phyloP scores from a whole-genome alignment of 2,329 filamentous ascomycete species.

The Penicillium sp. region DNA sequence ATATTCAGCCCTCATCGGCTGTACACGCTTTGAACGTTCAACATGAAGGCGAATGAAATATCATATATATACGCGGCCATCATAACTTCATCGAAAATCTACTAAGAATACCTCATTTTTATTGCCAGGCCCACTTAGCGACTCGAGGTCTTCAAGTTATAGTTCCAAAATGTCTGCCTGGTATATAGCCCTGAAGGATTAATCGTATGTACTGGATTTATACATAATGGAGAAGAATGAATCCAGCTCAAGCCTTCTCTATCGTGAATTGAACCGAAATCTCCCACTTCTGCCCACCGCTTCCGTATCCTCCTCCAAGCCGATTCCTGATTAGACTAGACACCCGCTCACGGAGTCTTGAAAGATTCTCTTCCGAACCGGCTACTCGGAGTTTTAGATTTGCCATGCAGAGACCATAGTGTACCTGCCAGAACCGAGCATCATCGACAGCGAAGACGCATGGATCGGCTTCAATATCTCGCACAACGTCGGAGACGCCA shows the following conservation, averaged over 20 bases:
- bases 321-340: slow-evolving; percentile 80
- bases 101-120: too few relatives aligned
- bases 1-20: slow-evolving; percentile 13
- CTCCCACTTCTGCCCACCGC: slow-evolving; percentile 84
- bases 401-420: slow-evolving; percentile 95
- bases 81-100: not conserved
- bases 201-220: not conserved
- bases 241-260: slow-evolving; percentile 48
- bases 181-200: not conserved
- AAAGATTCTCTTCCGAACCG: slow-evolving; percentile 73
- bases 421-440: slow-evolving; percentile 97
- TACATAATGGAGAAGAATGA: not conserved
- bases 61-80: not conserved
- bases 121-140: too few relatives aligned
- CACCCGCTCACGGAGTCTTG: slow-evolving; percentile 75
- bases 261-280: slow-evolving; percentile 80
- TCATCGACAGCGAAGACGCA: slow-evolving; percentile 80
- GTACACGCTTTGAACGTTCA: slow-evolving; percentile 17
- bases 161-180: not conserved
- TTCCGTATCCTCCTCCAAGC: slow-evolving; percentile 85
- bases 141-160: not conserved
- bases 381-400: slow-evolving; percentile 80
- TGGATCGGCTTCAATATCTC: slow-evolving; percentile 82
- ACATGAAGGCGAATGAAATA: slow-evolving; percentile 16
- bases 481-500: slow-evolving; percentile 74